Evolutionary conservation across 2,329 filamentous ascomycete genomes (phyloP), one percentile per base, ranked within the genome.

Genomic region (Apiospora malaysiana): DNA sequence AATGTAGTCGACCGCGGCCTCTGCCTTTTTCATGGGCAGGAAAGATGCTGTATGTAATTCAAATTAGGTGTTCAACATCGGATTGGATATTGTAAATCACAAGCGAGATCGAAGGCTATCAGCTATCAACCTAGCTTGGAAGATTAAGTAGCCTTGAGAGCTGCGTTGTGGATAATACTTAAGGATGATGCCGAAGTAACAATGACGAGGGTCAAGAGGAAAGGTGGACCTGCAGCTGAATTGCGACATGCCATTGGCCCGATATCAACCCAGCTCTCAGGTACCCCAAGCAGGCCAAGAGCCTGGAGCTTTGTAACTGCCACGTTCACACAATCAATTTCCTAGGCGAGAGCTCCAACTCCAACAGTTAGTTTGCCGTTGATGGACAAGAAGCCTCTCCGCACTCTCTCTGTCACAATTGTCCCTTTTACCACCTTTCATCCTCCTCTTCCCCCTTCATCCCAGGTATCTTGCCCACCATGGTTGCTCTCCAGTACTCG

Each of bases 401-500:
- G 32, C 56, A 63, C 32, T 40, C 56, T 40, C 42, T 23, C 27
- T 40, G n/a, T 63, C 32, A 32, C 56, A 63, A 63, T 63, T 63
- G 56, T 32, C n/a, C 68, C 70, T 72, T 68, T 45, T 27, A 27
- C 59, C 59, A 16, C 49, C 42, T 40, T 32, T 10, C 68, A 46
- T 46, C 63, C 65, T 43, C 59, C 66, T 27, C n/a, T 40, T 65
- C 51, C 21, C 32, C 23, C 37, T 23, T 47, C 59, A 66, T 70
- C 66, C 69, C 68, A 45, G 42, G 46, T 49, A 16, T 40, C 27
- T 71, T 59, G 72, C 70, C 71, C 76, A 78, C 59, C 68, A 80
- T 80, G 78, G 78, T 80, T 45, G 78, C 78, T 69, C 71, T 80
- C 70, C 77, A 77, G 72, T 80, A 78, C 71, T 81, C 78, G 63